These are phyloP conservation scores for Lentinula raphanica DNA, from an alignment of 768 basidiomycete genomes.

Conservation along the genomic window DNA sequence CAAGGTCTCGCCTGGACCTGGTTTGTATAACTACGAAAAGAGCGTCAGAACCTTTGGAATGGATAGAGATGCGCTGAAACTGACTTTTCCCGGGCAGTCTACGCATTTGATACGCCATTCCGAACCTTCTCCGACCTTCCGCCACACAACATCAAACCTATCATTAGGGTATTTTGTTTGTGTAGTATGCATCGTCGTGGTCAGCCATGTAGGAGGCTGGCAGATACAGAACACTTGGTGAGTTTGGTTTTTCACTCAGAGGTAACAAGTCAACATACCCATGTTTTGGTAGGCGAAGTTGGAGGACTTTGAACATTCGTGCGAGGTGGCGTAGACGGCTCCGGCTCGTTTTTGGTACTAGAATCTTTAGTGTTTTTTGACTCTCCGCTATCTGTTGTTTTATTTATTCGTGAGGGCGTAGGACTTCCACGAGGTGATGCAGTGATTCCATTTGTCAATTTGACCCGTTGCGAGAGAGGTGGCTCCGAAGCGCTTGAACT, in stretches of 20 bases:
- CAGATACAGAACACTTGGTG: conserved; percentile 7
- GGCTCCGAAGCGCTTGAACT: conserved; percentile 71
- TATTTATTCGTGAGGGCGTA: conserved; percentile 15
- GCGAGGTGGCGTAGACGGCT: not conserved
- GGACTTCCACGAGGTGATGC: conserved; percentile 11
- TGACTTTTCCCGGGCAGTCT: conserved; percentile 91
- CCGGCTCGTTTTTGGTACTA: not conserved
- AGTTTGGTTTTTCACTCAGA: not conserved
- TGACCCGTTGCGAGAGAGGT: conserved; percentile 65
- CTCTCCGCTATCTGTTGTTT: conserved; percentile 14
- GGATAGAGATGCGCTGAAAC: conserved; percentile 12
- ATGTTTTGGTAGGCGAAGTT: conserved; percentile 5
- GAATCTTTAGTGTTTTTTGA: conserved; percentile 1
- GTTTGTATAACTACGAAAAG: conserved; percentile 70
- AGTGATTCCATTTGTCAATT: conserved; percentile 45
- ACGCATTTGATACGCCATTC: conserved; percentile 92
- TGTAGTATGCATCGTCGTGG: conserved; percentile 60
- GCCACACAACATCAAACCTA: conserved; percentile 70
- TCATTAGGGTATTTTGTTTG: conserved; percentile 75
- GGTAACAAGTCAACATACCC: conserved; percentile 3
- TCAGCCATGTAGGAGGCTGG: conserved; percentile 68
- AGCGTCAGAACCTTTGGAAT: not conserved
- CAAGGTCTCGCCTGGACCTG: conserved; percentile 83
- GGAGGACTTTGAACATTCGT: conserved; percentile 4
- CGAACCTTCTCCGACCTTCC: conserved; percentile 49